phyloP scores from a whole-genome alignment of 148 eudicot genomes.

The Amaranthus cruentus region DNA sequence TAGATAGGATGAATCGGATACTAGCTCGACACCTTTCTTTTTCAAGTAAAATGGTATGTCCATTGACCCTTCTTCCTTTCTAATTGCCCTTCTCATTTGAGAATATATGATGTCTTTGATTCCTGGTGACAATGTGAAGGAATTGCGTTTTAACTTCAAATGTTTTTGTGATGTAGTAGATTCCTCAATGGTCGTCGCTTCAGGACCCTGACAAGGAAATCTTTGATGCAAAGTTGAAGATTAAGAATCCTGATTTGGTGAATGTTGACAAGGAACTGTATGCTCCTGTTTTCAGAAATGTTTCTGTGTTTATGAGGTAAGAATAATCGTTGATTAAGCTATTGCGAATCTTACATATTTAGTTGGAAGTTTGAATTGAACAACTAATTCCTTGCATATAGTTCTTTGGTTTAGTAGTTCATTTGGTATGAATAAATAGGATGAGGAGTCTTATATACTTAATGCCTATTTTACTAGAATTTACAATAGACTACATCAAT shows the following conservation, averaged over 20 bases:
- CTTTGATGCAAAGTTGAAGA: slow-evolving; percentile 57
- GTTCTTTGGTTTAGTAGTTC: background rate
- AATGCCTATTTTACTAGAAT: background rate
- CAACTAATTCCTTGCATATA: background rate
- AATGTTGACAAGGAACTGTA: slow-evolving; percentile 53
- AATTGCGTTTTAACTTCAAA: slow-evolving; percentile 6
- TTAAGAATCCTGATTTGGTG: slow-evolving; percentile 40
- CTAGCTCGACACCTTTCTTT: slow-evolving; percentile 56
- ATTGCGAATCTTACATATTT: background rate
- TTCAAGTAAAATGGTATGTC: slow-evolving; percentile 69
- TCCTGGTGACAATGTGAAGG: background rate
- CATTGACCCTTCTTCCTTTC: slow-evolving; percentile 4
- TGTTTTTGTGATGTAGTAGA: slow-evolving; percentile 44
- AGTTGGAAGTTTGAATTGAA: background rate
- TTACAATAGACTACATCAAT: too few relatives aligned
- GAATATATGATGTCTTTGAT: background rate
- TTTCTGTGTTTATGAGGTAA: slow-evolving; percentile 74
- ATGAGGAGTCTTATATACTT: background rate
- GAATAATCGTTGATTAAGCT: background rate
- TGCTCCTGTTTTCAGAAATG: slow-evolving; percentile 69
- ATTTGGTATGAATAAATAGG: background rate
- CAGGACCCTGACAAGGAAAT: slow-evolving; percentile 75
- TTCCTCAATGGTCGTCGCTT: slow-evolving; percentile 58
- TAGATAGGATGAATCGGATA: slow-evolving; percentile 57
- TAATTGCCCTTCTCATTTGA: background rate